Evolutionary conservation across 148 eudicot genomes (phyloP), one percentile per base, ranked within the genome.

Genomic region (Cornus suecica): DNA sequence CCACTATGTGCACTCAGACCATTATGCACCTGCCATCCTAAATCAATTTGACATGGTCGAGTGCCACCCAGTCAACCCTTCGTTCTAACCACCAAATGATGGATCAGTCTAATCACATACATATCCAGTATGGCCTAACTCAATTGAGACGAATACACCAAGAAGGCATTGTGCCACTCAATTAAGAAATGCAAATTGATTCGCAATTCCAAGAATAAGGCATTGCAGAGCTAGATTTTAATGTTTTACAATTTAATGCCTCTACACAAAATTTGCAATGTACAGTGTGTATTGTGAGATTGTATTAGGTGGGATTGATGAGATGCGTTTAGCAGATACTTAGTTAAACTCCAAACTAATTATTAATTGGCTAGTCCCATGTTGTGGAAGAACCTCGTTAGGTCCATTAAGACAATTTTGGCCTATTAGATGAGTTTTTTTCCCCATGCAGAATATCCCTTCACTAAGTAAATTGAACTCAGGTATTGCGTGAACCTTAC

Each of bases 401-500:
- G 20, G 20, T 48, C 18, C 54, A 48, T 48, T 11, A 48, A 48
- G 54, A 48, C 51, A 1, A 8, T 14, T 14, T 48, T 48, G 54
- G 54, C 54, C 54, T 11, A 71, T 14, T 14, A 56, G n/a, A 71
- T 30, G 41, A 10, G 22, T 7, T 11, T 34, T 22, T 16, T 32
- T 32, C 52, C 51, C 28, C 23, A n/a, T 48, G 14, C 20, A 48
- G 54, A 6, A 45, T 15, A 1, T 3, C 61, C 61, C 61, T 54
- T 54, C 61, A 16, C 2, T 54, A 20, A 16, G 54, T 48, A 48
- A 3, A 58, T 58, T 58, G 62, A 72, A 74, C 1, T 7, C 3
- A 51, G 52, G 16, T 41, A 45, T 25, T 51, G 22, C 32, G 16
- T 24, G 13, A 14, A 78, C 41, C 87, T 84, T 89, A 93, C 96